Conservation (phyloP, 2,329 filamentous ascomycete genomes). For the Cladosporium cucumerinum region DNA sequence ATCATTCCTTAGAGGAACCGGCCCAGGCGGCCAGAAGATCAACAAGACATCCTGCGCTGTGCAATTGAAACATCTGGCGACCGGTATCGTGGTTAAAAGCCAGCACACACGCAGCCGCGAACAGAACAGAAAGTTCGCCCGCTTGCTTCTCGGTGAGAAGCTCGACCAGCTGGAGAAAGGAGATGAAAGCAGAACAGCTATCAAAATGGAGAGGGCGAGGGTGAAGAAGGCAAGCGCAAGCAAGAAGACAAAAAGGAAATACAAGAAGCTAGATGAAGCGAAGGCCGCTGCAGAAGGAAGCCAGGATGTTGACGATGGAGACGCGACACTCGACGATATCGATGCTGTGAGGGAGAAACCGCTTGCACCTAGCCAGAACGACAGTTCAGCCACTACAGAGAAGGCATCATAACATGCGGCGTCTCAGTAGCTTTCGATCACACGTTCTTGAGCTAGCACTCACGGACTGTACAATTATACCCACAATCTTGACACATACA, state of each 20-base stretch:
- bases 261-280: constrained; percentile 58
- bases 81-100: constrained; percentile 88
- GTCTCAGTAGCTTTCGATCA: neutral
- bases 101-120: constrained; percentile 84
- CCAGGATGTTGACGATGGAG: neutral
- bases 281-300: constrained; percentile 33
- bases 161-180: constrained; percentile 75
- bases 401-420: neutral
- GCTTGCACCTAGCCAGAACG: neutral
- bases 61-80: constrained; percentile 84
- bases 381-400: neutral
- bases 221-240: constrained; percentile 70
- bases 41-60: constrained; percentile 98
- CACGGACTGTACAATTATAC: neutral
- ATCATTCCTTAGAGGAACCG: constrained; percentile 82
- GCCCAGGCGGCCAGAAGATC: constrained; percentile 95
- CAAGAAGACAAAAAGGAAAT: constrained; percentile 83
- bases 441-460: neutral
- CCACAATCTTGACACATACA: neutral
- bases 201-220: constrained; percentile 61
- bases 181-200: constrained; percentile 60
- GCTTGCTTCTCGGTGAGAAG: constrained; percentile 70
- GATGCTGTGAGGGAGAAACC: neutral
- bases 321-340: neutral
- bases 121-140: constrained; percentile 84